Base-by-base conservation (phyloP, 257 asterid species). In the Solanum neorickii region DNA sequence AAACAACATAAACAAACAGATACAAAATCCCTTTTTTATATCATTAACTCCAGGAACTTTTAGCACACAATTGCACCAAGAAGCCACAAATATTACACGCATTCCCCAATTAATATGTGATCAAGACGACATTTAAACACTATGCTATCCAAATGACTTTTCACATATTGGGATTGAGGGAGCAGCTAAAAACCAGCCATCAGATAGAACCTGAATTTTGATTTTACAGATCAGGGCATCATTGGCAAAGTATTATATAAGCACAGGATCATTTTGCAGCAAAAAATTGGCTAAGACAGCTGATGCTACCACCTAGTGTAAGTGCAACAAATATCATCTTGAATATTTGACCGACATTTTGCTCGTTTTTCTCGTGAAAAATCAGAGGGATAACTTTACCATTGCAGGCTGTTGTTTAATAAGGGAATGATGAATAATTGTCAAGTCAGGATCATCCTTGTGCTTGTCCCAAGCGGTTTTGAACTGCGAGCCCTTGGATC, bases 401-500 rank as follows among this genome's bases (percentile, higher is more conserved):
- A 18, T 31, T 23, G 83, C 60, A 87, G 75, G 87, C 84, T 89
- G 91, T 88, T 89, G 82, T 87, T 87, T 83, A 31, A 72, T 47
- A 68, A 90, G 90, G 86, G 89, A 87, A 49, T 86, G 89, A 74
- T 87, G 82, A 39, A 94, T 90, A 70, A 91, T 88, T 47, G 90
- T 84, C 89, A 96, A 73, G 95, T 95, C 92, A 6, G 94, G 95
- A 92, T 96, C 99, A 88, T 93, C 94, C 91, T 91, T 92, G 88
- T 96, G 93, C 93, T 94, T 95, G 86, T 89, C 87, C 98, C 96
- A 96, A 33, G 89, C 87, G 68, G 93, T 94, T 80, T 92, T 88
- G 60, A 96, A 95, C 88, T 93, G 95, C 52, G 90, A 90, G 84
- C 92, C 88, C 87, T 87, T 93, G 70, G 94, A 94, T 91, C 98